Percentiles rank a stretch among this genome's conserved stretches.
Evolutionary conservation across 345 rosid genomes (phyloP).

Genomic region (Sonneratia caseolaris): DNA sequence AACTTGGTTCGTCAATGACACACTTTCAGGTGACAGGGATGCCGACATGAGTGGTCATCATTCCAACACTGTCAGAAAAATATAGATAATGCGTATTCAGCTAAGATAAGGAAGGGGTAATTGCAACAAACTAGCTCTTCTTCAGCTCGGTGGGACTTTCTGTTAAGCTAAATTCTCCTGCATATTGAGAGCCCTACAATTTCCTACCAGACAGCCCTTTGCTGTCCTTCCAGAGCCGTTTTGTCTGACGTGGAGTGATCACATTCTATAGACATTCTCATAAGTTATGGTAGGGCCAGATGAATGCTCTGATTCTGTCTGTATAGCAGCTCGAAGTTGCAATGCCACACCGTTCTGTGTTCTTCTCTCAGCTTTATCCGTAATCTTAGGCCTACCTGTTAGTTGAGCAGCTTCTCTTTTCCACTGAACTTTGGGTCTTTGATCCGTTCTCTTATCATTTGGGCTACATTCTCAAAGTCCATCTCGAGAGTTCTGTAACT

Average conservation of each 20-base stretch:
- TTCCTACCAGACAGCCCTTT: background rate
- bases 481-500: too few relatives aligned
- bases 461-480: too few relatives aligned
- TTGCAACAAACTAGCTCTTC: background rate
- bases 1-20: background rate
- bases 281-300: background rate
- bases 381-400: background rate
- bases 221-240: background rate
- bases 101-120: slow-evolving; percentile 23
- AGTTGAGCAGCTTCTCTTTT: background rate
- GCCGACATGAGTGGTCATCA: slow-evolving; percentile 70
- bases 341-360: background rate
- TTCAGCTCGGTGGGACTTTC: background rate
- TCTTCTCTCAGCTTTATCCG: background rate
- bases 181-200: background rate
- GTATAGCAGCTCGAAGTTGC: background rate
- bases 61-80: slow-evolving; percentile 55
- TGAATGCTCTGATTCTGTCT: background rate
- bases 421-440: background rate
- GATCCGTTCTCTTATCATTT: background rate
- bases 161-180: background rate
- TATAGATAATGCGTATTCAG: slow-evolving; percentile 50
- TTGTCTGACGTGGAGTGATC: background rate
- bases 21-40: slow-evolving; percentile 67
- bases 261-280: background rate